These are phyloP conservation scores for Monoraphidium neglectum DNA, from an alignment of 139 green algal genomes.

Conservation along the genomic window DNA sequence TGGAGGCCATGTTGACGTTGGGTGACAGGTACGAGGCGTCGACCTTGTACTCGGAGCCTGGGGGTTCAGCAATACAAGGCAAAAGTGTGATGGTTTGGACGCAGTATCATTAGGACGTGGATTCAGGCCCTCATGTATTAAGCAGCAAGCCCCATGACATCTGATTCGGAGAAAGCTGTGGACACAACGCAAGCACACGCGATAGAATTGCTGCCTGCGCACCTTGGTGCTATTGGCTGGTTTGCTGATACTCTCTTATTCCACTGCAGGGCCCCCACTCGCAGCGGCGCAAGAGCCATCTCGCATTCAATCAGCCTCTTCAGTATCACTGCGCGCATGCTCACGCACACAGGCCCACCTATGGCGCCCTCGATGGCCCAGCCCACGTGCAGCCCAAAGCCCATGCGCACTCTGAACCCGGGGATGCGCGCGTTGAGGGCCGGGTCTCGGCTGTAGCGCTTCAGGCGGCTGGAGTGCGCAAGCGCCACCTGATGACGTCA, in stretches of 20 bases:
- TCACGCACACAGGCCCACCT: constrained; percentile 43
- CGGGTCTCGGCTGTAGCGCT: constrained; percentile 39
- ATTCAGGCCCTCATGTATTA: no score
- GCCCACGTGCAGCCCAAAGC: constrained; percentile 93
- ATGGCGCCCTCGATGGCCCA: constrained; percentile 98
- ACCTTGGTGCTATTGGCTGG: no score
- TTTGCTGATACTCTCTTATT: no score
- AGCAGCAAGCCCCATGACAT: no score
- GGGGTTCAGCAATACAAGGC: no score
- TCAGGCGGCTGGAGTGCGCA: constrained; percentile 37
- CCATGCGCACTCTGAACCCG: constrained; percentile 79
- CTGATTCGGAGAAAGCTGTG: no score
- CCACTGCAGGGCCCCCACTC: no score
- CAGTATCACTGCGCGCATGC: not conserved
- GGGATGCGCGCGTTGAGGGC: constrained; percentile 82
- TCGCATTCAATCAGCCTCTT: not conserved
- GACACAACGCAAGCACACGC: no score
- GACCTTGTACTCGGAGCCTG: constrained; percentile 93
- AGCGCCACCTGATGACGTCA: constrained; percentile 14
- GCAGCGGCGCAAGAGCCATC: not conserved
- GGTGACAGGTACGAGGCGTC: constrained; percentile 95
- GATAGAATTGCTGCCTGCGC: no score
- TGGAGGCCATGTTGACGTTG: constrained; percentile 96
- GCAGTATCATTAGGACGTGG: no score
- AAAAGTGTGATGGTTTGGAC: no score